Conservation (phyloP, 306 rosid species). For the Crataegus laevigata region DNA sequence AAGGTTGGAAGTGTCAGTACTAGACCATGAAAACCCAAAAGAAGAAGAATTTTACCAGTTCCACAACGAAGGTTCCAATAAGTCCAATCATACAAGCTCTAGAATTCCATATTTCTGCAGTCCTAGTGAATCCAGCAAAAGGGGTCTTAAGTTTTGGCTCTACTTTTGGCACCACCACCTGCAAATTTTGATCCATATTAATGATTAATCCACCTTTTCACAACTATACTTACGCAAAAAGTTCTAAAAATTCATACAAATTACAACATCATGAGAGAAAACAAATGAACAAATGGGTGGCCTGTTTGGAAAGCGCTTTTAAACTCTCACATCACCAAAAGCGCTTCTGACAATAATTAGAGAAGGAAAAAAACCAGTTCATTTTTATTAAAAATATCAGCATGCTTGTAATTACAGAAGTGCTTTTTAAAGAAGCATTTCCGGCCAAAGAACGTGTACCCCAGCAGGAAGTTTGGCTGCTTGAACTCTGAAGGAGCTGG, state of each 20-base stretch:
- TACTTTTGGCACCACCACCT: conserved; percentile 78
- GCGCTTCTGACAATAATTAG: background rate
- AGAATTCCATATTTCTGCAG: conserved; percentile 92
- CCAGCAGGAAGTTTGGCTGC: conserved; percentile 80
- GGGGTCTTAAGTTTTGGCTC: conserved; percentile 68
- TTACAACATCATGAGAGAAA: background rate
- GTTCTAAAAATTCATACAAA: background rate
- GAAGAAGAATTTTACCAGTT: conserved; percentile 41
- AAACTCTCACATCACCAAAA: background rate
- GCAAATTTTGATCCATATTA: conserved; percentile 18
- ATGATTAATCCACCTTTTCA: background rate
- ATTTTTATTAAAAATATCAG: too few species aligned
- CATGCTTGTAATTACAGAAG: background rate
- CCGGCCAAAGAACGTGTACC: conserved; percentile 28
- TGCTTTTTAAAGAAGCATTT: background rate
- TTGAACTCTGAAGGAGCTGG: conserved; percentile 39
- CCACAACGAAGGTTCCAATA: conserved; percentile 70
- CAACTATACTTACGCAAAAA: background rate
- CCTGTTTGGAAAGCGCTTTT: background rate
- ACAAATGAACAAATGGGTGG: background rate
- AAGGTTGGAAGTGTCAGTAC: background rate
- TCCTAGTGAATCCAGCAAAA: conserved; percentile 77
- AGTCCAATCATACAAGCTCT: conserved; percentile 96
- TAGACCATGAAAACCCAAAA: background rate
- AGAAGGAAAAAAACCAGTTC: too few species aligned